Base-by-base conservation (phyloP, 441 rosid genomes). In the Populus hybrid region DNA sequence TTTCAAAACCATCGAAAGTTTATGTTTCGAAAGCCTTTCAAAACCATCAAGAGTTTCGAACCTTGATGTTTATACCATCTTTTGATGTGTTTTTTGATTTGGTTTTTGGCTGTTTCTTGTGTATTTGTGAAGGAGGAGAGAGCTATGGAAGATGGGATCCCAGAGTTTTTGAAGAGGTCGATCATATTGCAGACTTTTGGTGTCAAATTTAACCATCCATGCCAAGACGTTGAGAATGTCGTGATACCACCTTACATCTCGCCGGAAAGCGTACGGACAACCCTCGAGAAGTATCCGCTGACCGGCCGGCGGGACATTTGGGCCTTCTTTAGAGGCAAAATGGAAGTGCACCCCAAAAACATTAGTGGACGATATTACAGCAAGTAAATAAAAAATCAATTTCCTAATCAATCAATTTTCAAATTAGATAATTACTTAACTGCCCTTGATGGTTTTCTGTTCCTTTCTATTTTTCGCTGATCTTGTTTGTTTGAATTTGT, bases 311-410 rank as follows among this genome's bases (percentile, higher is more conserved):
- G 99, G 40, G 97, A 93, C 79, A 91, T 95, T 67, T 86, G 85
- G 88, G 98, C 80, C 1, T 95, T 91, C 77, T 95, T 95, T 79
- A 85, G 99, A n/a, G 99, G 99, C 9, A 95, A 95, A 73, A 95
- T 95, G 99, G 99, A 95, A 76, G 85, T 95, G 65, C 88, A 92
- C 79, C 99, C 98, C 23, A 95, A 92, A 76, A 95, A 95, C 82
- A 72, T 94, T 35, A 94, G 98, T 40, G 99, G 99, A 3, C 89
- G 93, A 69, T 95, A 78, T 76, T 95, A 95, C 82, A 89, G 99
- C 98, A 95, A 86, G 99, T 92, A 87, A 57, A 69, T 14, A 5
- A 73, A 14, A 9, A 9, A 34, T 21, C 34, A 12, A 40, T 23
- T 19, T 19, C 16, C 1, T 23, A 9, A 9, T 65, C 14, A 16